A percentile compares a stretch with the other conserved stretches of the same genome.
Conservation (phyloP, 1,284 basidiomycete genomes). For the Pseudozyma flocculosa region DNA sequence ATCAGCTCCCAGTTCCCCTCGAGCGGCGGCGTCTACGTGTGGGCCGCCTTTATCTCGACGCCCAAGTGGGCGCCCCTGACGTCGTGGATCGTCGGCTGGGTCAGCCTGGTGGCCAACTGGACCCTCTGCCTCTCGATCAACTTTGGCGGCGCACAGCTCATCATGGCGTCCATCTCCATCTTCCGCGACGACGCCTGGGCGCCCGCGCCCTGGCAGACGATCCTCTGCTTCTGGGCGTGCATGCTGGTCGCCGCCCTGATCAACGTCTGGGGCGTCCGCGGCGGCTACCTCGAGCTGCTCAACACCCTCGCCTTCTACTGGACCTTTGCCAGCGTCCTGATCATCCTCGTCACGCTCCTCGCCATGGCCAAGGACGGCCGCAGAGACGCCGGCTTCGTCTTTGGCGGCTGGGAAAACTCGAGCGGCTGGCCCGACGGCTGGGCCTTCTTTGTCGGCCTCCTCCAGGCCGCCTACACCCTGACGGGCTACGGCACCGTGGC, state of each 20-base stretch:
- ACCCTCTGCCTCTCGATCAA: slow-evolving; percentile 60
- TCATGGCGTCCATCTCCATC: slow-evolving; percentile 61
- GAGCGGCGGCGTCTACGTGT: slow-evolving; percentile 62
- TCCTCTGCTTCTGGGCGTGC: slow-evolving; percentile 60
- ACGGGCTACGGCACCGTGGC: slow-evolving; percentile 59
- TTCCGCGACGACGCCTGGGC: slow-evolving; percentile 51
- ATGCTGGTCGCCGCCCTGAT: slow-evolving; percentile 59
- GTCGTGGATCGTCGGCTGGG: slow-evolving; percentile 62
- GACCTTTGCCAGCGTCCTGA: slow-evolving; percentile 60
- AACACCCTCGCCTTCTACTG: slow-evolving; percentile 61
- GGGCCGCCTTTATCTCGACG: slow-evolving; percentile 60
- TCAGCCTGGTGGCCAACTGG: slow-evolving; percentile 62
- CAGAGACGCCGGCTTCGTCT: slow-evolving; percentile 59
- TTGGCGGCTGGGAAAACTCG: slow-evolving; percentile 58
- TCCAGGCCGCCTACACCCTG: slow-evolving; percentile 54
- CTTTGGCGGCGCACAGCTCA: slow-evolving; percentile 62
- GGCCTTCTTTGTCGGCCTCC: slow-evolving; percentile 60
- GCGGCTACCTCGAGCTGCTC: slow-evolving; percentile 40
- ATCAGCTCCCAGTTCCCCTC: slow-evolving; percentile 62
- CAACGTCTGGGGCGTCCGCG: slow-evolving; percentile 46
- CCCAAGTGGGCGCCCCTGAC: slow-evolving; percentile 60
- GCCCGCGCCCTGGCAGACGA: slow-evolving; percentile 46
- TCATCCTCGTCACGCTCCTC: slow-evolving; percentile 61
- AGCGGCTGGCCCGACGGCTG: slow-evolving; percentile 49
- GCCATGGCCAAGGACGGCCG: slow-evolving; percentile 58